Evolutionary conservation across 257 asterid genomes (phyloP), one percentile per base, ranked within the genome.

Genomic region (Capsicum chinense): DNA sequence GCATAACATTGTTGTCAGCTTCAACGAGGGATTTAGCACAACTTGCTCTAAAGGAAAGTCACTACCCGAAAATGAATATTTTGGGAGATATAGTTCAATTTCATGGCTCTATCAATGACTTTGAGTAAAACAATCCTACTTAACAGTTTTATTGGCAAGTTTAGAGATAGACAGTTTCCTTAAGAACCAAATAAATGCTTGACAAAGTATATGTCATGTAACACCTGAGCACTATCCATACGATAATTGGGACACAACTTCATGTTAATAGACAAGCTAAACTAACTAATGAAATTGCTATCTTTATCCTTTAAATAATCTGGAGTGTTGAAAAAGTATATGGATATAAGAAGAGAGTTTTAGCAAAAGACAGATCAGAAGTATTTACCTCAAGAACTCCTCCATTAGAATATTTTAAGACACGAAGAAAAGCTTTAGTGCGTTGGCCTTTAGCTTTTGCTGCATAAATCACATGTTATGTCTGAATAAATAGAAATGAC

Each of bases 351-450:
- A 26, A 42, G 70, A 58, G 16, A 10, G 11, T 37, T 11, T 6
- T 9, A 60, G 70, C 16, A 74, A 21, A 33, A 59, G 6, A 21
- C 56, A 15, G 19, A 7, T 14, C 5, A 56, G 62, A 83, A 35
- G 66, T 70, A 80, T 69, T 81, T 86, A 95, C 98, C 97, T 97
- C 99, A 52, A 97, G 97, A 84, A 91, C 94, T 78, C 98, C 98
- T 62, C 99, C 99, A 85, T 83, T 88, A 2, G 99, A 93, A 91
- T 95, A 92, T 84, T 95, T 97, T 84, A 97, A 80, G 87, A 97
- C 98, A 83, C 98, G 98, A 70, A 97, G 97, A 91, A 97, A 97
- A 71, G 98, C 99, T 93, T 93, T 93, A 86, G 93, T 90, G 87
- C 92, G 89, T 85, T 92, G 94, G 48, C 68, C 94, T 92, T 97